These are phyloP conservation scores for Paramyrothecium roridum DNA, from an alignment of 2,329 filamentous ascomycete species.

Conservation along the genomic window DNA sequence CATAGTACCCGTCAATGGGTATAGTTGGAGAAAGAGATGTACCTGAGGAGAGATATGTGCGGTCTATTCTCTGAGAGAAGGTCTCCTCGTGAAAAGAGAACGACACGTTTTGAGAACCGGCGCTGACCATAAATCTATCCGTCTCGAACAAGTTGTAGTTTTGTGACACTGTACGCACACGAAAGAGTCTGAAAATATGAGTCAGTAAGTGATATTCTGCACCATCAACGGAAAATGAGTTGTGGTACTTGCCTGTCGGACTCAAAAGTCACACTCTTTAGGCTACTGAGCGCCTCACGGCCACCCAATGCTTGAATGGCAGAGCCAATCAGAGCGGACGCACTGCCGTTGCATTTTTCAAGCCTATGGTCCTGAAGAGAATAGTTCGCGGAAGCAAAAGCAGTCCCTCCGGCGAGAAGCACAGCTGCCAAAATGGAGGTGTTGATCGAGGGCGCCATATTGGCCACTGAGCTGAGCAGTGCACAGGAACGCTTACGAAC, in stretches of 20 bases:
- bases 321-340: not conserved
- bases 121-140: slow-evolving; percentile 4
- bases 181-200: slow-evolving; percentile 3
- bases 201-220: not conserved
- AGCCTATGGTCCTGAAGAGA: not conserved
- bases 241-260: not conserved
- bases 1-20: not conserved
- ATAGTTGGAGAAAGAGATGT: not conserved
- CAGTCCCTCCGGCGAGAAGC: not conserved
- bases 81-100: slow-evolving; percentile 1
- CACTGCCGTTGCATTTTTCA: not conserved
- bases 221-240: not conserved
- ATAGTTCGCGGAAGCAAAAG: not conserved
- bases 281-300: not conserved
- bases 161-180: slow-evolving; percentile 4
- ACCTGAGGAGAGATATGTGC: slow-evolving; percentile 2
- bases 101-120: slow-evolving; percentile 7
- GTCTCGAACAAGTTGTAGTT: slow-evolving; percentile 8
- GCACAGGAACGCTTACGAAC: not conserved
- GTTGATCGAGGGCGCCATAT: not conserved
- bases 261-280: slow-evolving; percentile 1
- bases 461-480: not conserved
- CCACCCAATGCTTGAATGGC: not conserved
- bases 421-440: not conserved
- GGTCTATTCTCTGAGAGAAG: slow-evolving; percentile 3